These are phyloP conservation scores for Termitomyces sp. DNA, from an alignment of 768 basidiomycete species.

Conservation along the genomic window DNA sequence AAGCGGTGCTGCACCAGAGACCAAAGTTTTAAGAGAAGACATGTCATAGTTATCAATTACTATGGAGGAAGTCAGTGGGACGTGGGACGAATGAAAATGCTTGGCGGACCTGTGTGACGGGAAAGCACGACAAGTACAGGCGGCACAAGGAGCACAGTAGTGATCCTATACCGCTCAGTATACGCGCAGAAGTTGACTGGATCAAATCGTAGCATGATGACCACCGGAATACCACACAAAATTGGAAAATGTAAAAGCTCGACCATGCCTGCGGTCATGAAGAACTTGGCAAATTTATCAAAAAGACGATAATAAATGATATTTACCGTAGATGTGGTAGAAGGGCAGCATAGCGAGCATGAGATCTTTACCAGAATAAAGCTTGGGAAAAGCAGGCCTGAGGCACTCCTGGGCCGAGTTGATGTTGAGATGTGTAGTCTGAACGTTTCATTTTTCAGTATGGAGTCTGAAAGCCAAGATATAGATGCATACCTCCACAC, in stretches of 20 bases:
- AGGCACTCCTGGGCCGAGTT: constrained; percentile 53
- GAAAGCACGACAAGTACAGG: constrained; percentile 75
- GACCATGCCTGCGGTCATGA: constrained; percentile 38
- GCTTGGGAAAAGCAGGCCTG: constrained; percentile 34
- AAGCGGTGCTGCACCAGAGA: constrained; percentile 80
- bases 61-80: constrained; percentile 15
- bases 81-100: too few species aligned
- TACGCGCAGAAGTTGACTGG: constrained; percentile 59
- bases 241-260: constrained; percentile 60
- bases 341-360: constrained; percentile 64
- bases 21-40: constrained; percentile 49
- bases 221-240: constrained; percentile 40
- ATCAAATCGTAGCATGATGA: constrained; percentile 68
- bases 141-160: constrained; percentile 61
- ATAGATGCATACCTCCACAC: constrained; percentile 35
- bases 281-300: not conserved
- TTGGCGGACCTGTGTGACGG: constrained; percentile 57
- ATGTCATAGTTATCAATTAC: constrained; percentile 67
- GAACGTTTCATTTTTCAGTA: not conserved
- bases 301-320: not conserved
- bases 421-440: constrained; percentile 69
- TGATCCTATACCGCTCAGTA: constrained; percentile 62
- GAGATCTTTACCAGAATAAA: constrained; percentile 38
- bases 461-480: not conserved
- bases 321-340: constrained; percentile 39